phyloP scores from a whole-genome alignment of 345 rosid species.

The Hirschfeldia incana region DNA sequence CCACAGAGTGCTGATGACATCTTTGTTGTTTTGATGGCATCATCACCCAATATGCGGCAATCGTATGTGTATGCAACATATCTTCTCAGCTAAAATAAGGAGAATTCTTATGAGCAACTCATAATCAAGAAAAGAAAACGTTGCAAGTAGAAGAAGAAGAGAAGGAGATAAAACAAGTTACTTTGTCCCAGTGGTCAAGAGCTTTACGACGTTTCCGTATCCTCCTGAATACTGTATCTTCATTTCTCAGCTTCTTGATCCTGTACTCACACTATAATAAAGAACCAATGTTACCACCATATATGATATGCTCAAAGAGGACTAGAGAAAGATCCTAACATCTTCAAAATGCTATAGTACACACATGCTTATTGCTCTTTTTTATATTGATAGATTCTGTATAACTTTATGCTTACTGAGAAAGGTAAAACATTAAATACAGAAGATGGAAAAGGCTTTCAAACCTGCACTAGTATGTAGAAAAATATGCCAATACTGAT shows the following conservation, averaged over 20 bases:
- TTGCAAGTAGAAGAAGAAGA: neutral
- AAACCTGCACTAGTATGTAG: conserved; percentile 87
- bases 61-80: conserved; percentile 87
- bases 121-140: conserved; percentile 12
- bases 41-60: conserved; percentile 55
- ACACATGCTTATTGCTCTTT: too few relatives aligned
- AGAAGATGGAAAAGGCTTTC: conserved; percentile 24
- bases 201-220: conserved; percentile 78
- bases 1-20: conserved; percentile 34
- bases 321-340: neutral
- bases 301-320: neutral
- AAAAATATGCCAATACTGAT: conserved; percentile 88
- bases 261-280: conserved; percentile 71
- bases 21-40: conserved; percentile 29
- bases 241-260: conserved; percentile 74
- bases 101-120: conserved; percentile 20
- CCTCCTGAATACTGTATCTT: conserved; percentile 67
- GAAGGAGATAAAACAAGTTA: conserved; percentile 36
- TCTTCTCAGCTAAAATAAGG: conserved; percentile 68
- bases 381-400: too few relatives aligned
- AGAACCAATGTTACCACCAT: conserved; percentile 31
- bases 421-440: neutral
- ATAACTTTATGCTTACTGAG: too few relatives aligned
- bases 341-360: too few relatives aligned
- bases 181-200: conserved; percentile 85